Evolutionary conservation across 352 stramenopile species (phyloP).

Genomic region (Phytophthora quininea): DNA sequence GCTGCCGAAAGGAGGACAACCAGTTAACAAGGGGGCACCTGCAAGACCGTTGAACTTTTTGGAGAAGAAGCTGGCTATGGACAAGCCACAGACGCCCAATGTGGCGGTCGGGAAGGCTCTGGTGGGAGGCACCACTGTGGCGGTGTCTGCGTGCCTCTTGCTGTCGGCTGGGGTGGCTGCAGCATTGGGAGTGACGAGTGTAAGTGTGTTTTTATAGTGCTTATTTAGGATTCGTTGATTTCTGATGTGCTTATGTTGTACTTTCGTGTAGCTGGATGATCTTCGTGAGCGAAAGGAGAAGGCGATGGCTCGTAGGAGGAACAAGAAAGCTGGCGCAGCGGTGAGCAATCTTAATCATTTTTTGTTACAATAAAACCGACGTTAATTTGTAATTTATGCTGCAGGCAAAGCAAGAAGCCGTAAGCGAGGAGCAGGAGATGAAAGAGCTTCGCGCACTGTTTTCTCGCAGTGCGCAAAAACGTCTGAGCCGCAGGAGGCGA

Average conservation of each 20-base stretch:
- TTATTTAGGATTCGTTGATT: not conserved
- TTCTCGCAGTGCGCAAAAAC: not conserved
- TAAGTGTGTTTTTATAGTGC: conserved; percentile 23
- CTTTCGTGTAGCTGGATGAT: conserved; percentile 31
- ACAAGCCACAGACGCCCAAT: conserved; percentile 39
- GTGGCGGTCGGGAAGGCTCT: conserved; percentile 52
- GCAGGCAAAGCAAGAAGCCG: not conserved
- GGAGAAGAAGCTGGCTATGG: conserved; percentile 47
- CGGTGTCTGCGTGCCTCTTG: conserved; percentile 46
- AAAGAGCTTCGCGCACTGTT: conserved; percentile 33
- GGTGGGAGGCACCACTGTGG: conserved; percentile 52
- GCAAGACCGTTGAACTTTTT: conserved; percentile 40
- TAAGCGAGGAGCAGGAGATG: conserved; percentile 34
- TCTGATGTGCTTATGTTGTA: conserved; percentile 19
- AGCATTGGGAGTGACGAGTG: conserved; percentile 46
- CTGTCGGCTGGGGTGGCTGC: conserved; percentile 39
- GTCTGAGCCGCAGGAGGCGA: conserved; percentile 2
- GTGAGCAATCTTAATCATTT: not conserved
- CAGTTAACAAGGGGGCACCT: conserved; percentile 24
- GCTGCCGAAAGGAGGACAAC: conserved; percentile 18
- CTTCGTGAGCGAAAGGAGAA: conserved; percentile 51
- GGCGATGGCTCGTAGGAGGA: conserved; percentile 25
- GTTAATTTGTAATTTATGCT: not conserved
- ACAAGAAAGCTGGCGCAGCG: conserved; percentile 1
- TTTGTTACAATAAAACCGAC: not conserved